phyloP scores from a whole-genome alignment of 352 stramenopile genomes.

The Pythium myriotylum region DNA sequence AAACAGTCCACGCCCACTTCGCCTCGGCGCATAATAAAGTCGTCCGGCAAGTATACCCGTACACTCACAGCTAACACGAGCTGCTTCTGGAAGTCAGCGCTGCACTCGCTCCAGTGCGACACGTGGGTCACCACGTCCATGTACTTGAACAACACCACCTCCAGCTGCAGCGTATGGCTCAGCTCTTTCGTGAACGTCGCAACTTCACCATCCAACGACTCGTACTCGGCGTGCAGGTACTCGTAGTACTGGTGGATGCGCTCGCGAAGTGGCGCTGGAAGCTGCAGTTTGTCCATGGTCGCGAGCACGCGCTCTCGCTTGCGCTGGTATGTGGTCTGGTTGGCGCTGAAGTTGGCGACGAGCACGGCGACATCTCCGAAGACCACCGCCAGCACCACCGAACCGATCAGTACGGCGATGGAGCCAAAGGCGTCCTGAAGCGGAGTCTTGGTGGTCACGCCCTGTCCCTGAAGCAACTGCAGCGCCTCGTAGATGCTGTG shows the following conservation, averaged over 20 bases:
- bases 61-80: slow-evolving; percentile 54
- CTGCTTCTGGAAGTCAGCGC: slow-evolving; percentile 68
- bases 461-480: slow-evolving; percentile 55
- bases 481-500: slow-evolving; percentile 27
- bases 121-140: slow-evolving; percentile 64
- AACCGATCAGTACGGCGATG: slow-evolving; percentile 47
- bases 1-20: slow-evolving; percentile 68
- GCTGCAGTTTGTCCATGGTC: slow-evolving; percentile 50
- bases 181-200: slow-evolving; percentile 54
- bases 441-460: slow-evolving; percentile 27
- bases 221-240: slow-evolving; percentile 64
- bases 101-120: slow-evolving; percentile 55
- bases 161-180: slow-evolving; percentile 53
- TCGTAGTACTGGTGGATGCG: slow-evolving; percentile 70
- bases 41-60: slow-evolving; percentile 71
- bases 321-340: slow-evolving; percentile 50
- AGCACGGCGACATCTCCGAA: slow-evolving; percentile 66
- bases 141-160: slow-evolving; percentile 76
- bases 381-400: slow-evolving; percentile 57
- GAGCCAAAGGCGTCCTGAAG: slow-evolving; percentile 46
- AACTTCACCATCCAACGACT: slow-evolving; percentile 60
- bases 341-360: slow-evolving; percentile 60
- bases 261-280: slow-evolving; percentile 53
- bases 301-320: slow-evolving; percentile 70
- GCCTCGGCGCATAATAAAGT: slow-evolving; percentile 65